Conservation (phyloP, 345 rosid genomes). For the Gossypium longicalyx region DNA sequence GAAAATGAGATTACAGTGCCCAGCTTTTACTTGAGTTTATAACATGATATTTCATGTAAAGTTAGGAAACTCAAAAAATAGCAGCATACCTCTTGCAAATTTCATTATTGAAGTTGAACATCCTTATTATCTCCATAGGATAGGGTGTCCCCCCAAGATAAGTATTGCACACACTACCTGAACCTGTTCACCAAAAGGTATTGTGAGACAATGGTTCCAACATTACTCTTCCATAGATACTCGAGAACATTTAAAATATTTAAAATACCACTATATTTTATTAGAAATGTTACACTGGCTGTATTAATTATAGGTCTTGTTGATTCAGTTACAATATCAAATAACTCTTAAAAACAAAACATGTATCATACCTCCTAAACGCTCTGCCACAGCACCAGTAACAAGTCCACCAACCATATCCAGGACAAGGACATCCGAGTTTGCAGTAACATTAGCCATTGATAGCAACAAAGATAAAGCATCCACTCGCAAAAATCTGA, state of each 20-base stretch:
- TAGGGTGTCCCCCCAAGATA: constrained; percentile 48
- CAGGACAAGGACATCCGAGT: constrained; percentile 75
- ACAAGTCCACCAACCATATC: constrained; percentile 95
- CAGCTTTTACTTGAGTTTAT: background rate
- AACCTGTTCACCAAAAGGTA: constrained; percentile 41
- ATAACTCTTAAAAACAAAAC: background rate
- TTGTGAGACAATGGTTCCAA: constrained; percentile 4
- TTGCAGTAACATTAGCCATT: constrained; percentile 72
- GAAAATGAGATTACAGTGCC: background rate
- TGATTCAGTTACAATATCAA: background rate
- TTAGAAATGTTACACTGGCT: background rate
- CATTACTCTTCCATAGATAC: background rate
- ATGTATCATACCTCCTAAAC: constrained; percentile 63
- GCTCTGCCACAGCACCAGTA: constrained; percentile 93
- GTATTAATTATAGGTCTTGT: background rate
- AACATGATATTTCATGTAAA: background rate
- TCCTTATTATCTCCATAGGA: constrained; percentile 74
- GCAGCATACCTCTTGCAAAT: constrained; percentile 57
- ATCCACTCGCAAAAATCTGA: constrained; percentile 78
- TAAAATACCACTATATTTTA: background rate
- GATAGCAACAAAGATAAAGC: constrained; percentile 76
- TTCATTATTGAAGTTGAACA: constrained; percentile 74
- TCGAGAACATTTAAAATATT: background rate
- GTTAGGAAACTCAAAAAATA: constrained; percentile 16
- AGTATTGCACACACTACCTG: constrained; percentile 73